A percentile compares a stretch with the other conserved stretches of the same genome.
Evolutionary conservation across 2,329 filamentous ascomycete species (phyloP).

Genomic region (Aspergillus fijiensis): DNA sequence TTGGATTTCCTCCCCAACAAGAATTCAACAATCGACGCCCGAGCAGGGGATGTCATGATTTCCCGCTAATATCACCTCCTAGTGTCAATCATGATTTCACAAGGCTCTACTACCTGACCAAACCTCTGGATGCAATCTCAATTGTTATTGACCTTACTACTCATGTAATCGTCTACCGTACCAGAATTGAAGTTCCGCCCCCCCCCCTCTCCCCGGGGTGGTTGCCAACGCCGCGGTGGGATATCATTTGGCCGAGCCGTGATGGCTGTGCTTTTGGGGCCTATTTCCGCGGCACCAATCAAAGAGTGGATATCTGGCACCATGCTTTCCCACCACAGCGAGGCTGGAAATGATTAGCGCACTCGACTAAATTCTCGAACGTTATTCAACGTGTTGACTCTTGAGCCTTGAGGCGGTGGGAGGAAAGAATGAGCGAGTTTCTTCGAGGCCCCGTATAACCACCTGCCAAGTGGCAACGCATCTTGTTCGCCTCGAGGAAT

Average conservation of each 20-base stretch:
- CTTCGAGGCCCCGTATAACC: not conserved
- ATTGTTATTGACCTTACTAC: too few species aligned
- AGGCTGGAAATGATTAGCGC: constrained; percentile 2
- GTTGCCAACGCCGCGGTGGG: not conserved
- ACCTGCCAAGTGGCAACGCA: not conserved
- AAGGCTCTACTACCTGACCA: too few species aligned
- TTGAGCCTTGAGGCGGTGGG: not conserved
- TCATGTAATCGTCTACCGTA: too few species aligned
- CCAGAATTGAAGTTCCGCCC: too few species aligned
- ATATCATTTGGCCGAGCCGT: not conserved
- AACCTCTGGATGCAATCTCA: too few species aligned
- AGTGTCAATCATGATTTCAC: too few species aligned
- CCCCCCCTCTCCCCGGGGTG: too few species aligned
- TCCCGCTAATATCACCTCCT: not conserved
- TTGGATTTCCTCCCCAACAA: not conserved
- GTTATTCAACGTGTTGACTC: not conserved
- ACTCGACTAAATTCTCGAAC: not conserved
- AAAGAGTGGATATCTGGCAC: not conserved
- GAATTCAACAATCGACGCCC: not conserved
- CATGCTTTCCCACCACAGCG: not conserved
- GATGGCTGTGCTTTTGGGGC: not conserved
- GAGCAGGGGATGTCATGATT: not conserved
- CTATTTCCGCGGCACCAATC: not conserved
- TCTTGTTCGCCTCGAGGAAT: not conserved
- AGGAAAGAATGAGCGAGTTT: not conserved